Percentiles rank a stretch among this genome's conserved stretches.
Conservation (phyloP, 805 yeast genomes). For the Maudiozyma barnettii region DNA sequence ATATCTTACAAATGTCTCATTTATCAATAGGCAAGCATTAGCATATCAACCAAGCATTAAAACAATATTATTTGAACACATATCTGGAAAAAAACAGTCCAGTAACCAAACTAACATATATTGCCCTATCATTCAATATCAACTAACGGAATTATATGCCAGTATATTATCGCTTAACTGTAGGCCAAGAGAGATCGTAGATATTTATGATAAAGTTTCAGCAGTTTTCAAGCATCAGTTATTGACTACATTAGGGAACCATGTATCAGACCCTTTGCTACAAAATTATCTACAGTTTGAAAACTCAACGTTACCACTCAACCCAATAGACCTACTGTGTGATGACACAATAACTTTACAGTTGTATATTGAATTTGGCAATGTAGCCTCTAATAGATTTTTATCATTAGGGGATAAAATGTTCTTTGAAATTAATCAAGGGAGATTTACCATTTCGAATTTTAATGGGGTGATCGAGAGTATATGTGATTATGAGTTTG, state of each 20-base stretch:
- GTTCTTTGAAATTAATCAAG: constrained; percentile 24
- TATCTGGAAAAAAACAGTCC: neutral
- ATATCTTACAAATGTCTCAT: constrained; percentile 14
- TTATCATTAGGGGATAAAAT: constrained; percentile 18
- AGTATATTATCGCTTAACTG: constrained; percentile 14
- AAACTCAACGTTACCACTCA: constrained; percentile 16
- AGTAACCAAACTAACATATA: neutral
- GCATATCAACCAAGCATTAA: constrained; percentile 7
- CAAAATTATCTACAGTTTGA: constrained; percentile 25
- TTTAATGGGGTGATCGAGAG: constrained; percentile 23
- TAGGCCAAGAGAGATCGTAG: constrained; percentile 13
- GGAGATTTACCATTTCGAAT: constrained; percentile 21
- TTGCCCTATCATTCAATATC: neutral
- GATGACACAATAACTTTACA: constrained; percentile 18
- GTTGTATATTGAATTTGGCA: constrained; percentile 24
- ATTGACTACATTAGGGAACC: constrained; percentile 11
- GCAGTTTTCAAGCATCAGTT: constrained; percentile 3
- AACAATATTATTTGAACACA: constrained; percentile 3
- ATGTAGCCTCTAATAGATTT: constrained; percentile 22
- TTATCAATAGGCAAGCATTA: constrained; percentile 19
- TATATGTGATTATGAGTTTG: constrained; percentile 23
- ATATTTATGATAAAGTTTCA: constrained; percentile 10
- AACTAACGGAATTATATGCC: constrained; percentile 11
- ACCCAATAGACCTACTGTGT: constrained; percentile 1
- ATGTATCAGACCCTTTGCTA: constrained; percentile 13